phyloP scores from a whole-genome alignment of 2,329 filamentous ascomycete genomes.

The Leptographium radiaticola region DNA sequence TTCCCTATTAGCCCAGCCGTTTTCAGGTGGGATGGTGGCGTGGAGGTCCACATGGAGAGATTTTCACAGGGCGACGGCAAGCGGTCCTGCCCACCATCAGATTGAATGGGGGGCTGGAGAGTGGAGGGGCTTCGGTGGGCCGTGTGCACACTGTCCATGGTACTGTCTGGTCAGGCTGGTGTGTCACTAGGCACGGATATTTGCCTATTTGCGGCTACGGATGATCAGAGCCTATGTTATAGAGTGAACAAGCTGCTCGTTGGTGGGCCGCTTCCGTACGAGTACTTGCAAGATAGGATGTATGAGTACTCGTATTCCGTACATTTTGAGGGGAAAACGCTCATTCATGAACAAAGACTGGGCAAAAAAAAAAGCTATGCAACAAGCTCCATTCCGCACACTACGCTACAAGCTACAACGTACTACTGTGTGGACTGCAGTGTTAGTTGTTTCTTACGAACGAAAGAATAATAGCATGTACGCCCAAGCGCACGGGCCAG shows the following conservation, averaged over 20 bases:
- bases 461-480: background rate
- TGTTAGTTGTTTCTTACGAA: background rate
- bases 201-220: background rate
- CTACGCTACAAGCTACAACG: background rate
- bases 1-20: background rate
- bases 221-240: too few species aligned
- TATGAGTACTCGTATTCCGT: too few species aligned
- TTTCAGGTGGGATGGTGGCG: background rate
- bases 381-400: background rate
- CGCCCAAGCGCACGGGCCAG: background rate
- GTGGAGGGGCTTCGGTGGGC: background rate
- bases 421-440: background rate
- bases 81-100: constrained; percentile 13
- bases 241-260: too few species aligned
- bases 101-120: background rate
- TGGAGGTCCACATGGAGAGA: background rate
- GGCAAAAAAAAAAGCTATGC: background rate
- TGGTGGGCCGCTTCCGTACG: too few species aligned
- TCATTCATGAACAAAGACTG: background rate
- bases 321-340: background rate
- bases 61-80: constrained; percentile 10
- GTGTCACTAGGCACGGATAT: background rate
- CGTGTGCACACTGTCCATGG: background rate
- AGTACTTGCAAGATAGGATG: too few species aligned
- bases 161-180: background rate